These are phyloP conservation scores for Telopea speciosissima DNA, from an alignment of 177 flowering plant genomes.

Conservation along the genomic window DNA sequence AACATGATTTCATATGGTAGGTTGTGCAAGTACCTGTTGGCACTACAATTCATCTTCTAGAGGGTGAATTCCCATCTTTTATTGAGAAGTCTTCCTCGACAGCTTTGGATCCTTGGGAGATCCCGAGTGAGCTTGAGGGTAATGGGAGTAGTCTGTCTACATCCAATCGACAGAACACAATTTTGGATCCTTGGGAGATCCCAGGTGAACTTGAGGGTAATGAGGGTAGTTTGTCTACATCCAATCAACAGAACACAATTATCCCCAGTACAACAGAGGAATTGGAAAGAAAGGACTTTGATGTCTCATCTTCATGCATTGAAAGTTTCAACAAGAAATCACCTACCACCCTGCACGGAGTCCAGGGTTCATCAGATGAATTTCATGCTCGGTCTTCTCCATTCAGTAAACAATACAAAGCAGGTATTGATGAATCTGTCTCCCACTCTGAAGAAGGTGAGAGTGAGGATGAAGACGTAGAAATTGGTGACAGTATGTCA, in stretches of 20 bases:
- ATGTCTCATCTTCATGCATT: constrained; percentile 10
- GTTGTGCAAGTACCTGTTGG: constrained; percentile 83
- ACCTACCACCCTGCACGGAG: constrained; percentile 1
- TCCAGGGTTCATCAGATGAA: constrained; percentile 10
- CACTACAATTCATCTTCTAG: constrained; percentile 77
- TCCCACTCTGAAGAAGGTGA: constrained; percentile 12
- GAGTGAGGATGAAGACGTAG: constrained; percentile 10
- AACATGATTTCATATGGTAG: constrained; percentile 26
- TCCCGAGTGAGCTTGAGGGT: no score
- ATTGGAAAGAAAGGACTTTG: constrained; percentile 9
- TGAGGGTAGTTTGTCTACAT: constrained; percentile 24
- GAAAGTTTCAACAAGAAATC: constrained; percentile 12
- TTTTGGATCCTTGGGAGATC: constrained; percentile 83
- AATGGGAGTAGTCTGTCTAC: no score
- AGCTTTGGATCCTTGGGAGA: constrained; percentile 59
- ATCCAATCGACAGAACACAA: no score
- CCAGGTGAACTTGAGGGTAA: constrained; percentile 45
- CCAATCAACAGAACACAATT: constrained; percentile 13
- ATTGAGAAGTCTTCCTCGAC: constrained; percentile 32
- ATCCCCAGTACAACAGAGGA: constrained; percentile 3
- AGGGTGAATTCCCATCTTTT: constrained; percentile 54
- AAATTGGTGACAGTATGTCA: constrained; percentile 12
- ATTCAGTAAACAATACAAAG: constrained; percentile 4
- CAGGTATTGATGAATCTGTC: constrained; percentile 7
- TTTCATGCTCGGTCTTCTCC: constrained; percentile 8